Evolutionary conservation across 371 early-diverging fungal genomes (phyloP), one percentile per base, ranked within the genome.

Genomic region (Mucor piriformis): DNA sequence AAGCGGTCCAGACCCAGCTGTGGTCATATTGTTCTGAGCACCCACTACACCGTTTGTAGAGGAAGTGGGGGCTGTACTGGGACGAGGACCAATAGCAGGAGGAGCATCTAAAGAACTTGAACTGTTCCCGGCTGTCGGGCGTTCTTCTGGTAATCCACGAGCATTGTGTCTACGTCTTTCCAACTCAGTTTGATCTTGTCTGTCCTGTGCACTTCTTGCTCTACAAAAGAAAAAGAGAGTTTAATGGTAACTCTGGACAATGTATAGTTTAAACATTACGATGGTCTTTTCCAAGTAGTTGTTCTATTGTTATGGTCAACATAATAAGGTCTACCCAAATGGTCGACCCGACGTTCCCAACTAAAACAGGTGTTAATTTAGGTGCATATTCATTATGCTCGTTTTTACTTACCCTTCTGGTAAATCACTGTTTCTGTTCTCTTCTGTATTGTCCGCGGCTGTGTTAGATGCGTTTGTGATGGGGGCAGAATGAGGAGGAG

Each of bases 81-180:
- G 18, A 15, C 68, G 25, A 18, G 74, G 58, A 24, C 69, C 43
- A 27, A 47, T 52, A 12, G 71, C 40, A 6, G 64, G 50, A 8
- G 76, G 52, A 77, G 59, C 15, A 37, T 67, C 61, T 10, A 70
- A 42, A 18, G 67, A 64, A 1, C 64, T 64, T 1, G 69, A 40
- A 16, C 67, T 69, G 35, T 57, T 56, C 8, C 48, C 37, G 16
- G 72, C 66, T 49, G 40, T 57, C 2, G 73, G 50, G 2, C 76
- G 66, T 38, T 80, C 85, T 59, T 82, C 92, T 12, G 94, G 94
- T 15, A 94, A 83, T 3, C 88, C 86, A 40, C 93, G 88, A 61
- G 90, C 91, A 71, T 89, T 84, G 52, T 91, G 89, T 48, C 87
- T 83, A 40, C 79, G 83, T 55, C 94, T 76, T 72, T 94, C 92